Conservation (phyloP, 78 protist species). For the Reticulomyxa filosa region DNA sequence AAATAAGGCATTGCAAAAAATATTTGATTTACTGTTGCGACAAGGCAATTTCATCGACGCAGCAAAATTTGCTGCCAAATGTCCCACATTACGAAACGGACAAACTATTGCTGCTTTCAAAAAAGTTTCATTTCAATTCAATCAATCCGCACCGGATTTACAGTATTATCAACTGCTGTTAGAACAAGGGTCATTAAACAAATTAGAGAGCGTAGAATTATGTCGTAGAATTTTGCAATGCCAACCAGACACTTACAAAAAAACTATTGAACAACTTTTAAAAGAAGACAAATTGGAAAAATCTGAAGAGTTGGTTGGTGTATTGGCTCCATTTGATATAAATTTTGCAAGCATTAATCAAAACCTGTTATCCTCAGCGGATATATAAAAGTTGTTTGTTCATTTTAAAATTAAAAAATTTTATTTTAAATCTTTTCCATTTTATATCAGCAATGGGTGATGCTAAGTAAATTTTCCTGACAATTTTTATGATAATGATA, state of each 20-base stretch:
- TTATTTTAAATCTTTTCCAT: too few relatives aligned
- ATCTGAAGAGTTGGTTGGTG: slow-evolving; percentile 91
- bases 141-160: too few relatives aligned
- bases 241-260: neutral
- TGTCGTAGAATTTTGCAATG: slow-evolving; percentile 69
- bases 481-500: too few relatives aligned
- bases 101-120: slow-evolving; percentile 73
- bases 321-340: slow-evolving; percentile 34
- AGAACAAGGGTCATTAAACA: slow-evolving; percentile 51
- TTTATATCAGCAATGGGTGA: too few relatives aligned
- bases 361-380: too few relatives aligned
- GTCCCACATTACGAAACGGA: slow-evolving; percentile 67
- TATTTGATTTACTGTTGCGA: slow-evolving; percentile 55
- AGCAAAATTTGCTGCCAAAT: slow-evolving; percentile 61
- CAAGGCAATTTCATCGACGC: slow-evolving; percentile 59
- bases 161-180: neutral
- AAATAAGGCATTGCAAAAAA: too few relatives aligned
- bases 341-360: too few relatives aligned
- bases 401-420: too few relatives aligned
- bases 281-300: slow-evolving; percentile 82
- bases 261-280: slow-evolving; percentile 53
- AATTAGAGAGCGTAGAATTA: slow-evolving; percentile 78
- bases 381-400: too few relatives aligned
- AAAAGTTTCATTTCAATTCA: slow-evolving; percentile 32
- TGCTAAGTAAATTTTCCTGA: too few relatives aligned